Base-by-base conservation (phyloP, 2,329 filamentous ascomycete species). In the Leptodontidium sp. region DNA sequence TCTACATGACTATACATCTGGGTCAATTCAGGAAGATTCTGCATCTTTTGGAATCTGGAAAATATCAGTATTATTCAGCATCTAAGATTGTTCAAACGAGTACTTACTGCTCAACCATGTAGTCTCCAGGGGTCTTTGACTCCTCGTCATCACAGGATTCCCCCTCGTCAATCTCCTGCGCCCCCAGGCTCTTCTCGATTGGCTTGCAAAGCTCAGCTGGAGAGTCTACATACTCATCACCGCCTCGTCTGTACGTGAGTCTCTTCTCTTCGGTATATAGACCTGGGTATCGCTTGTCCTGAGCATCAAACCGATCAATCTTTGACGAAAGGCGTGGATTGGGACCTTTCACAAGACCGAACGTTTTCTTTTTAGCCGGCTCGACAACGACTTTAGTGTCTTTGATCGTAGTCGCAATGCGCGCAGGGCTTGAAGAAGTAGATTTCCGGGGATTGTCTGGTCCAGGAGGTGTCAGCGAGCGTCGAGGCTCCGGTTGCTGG, bases 1-100 rank as follows among this genome's bases (percentile, higher is more conserved):
- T 40, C 40, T 1, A 38, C 35, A 32, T 38, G 40, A n/a, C 45
- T 45, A 15, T 65, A 26, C 4, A 73, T 58, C 47, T 72, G 70
- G 2, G 63, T 64, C 11, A 73, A 50, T 14, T 64, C 64, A 5
- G 58, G 40, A 12, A 61, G 47, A 29, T 71, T 68, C 40, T 65
- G 67, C 47, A 74, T 65, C 24, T 67, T 57, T 50, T 73, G 64
- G 17, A 72, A 59, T 21, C 72, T 72, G 38, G 59, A 12, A 0
- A 17, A 24, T 29, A 35, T 68, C 45, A 68, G 67, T 17, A 29
- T 26, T 9, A 9, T 24, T 5, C 12, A 8, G 5, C 15, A 6
- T 8, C 11, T 14, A 4, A 40, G 5, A 12, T 12, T 26, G 1
- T 17, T 21, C 24, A 9, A 5, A 4, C 26, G 7, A 17, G 9